Base-by-base conservation (phyloP, 805 yeast genomes). In the Nakazawaea molendinolei region DNA sequence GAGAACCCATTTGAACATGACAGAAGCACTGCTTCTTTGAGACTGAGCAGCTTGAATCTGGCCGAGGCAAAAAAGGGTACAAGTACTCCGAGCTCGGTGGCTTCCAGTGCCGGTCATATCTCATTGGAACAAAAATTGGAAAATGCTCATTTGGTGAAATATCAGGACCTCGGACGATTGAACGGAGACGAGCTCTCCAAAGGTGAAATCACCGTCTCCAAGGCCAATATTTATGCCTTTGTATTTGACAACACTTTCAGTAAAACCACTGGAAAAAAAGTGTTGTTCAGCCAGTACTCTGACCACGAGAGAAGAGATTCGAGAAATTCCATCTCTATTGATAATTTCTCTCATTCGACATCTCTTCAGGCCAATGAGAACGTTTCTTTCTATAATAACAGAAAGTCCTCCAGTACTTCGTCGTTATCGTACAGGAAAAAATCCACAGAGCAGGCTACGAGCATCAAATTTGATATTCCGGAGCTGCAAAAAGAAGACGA, bases 181-280 rank as follows among this genome's bases (percentile, higher is more conserved):
- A 56, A 59, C 12, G 77, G 79, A 2, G 79, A 77, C 43, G 81
- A 79, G 42, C 57, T 76, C 49, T 68, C 72, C 35, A 74, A 74
- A 33, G 95, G 89, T 1, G 60, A 65, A 19, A 65, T 79, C 41
- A 65, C 67, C n/a, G 79, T 79, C 3, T 57, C 56, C 3, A 63
- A 67, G 17, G 83, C 79, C 7, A 90, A 90, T 2, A 71, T 79
- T 49, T 82, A 73, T 58, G 97, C 96, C 0, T 84, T 90, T 53
- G 80, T 92, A 18, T 82, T 90, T 51, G 97, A 90, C 58, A 90
- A 90, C 60, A 82, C 95, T 0, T 86, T 87, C 48, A 81, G 95
- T 22, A 86, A 84, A 50, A 85, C 81, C 22, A 80, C 79, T 16
- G 78, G 86, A 31, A 92, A 90, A 56, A 86, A 82, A 41, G 76